Percentiles rank a stretch among this genome's conserved stretches.
Evolutionary conservation across 2,329 filamentous ascomycete species (phyloP).

Genomic region (Epichloe brachyelytri): DNA sequence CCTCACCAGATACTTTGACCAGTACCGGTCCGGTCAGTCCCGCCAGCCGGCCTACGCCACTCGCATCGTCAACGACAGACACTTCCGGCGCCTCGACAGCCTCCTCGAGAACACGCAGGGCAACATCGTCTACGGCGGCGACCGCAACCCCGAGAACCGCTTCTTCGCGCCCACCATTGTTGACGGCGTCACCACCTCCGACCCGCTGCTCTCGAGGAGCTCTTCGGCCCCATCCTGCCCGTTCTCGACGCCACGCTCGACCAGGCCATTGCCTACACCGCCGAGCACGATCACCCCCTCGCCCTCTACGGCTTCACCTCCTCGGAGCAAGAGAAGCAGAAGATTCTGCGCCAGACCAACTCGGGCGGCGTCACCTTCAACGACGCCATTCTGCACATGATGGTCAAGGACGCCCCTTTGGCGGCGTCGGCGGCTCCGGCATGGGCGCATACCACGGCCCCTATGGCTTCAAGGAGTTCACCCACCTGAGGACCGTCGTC

Average conservation of each 20-base stretch:
- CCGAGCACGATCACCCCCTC: slow-evolving; percentile 20
- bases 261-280: slow-evolving; percentile 18
- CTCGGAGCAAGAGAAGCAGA: slow-evolving; percentile 20
- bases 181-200: slow-evolving; percentile 19
- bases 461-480: slow-evolving; percentile 25
- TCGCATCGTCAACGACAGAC: slow-evolving; percentile 28
- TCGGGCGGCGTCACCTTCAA: slow-evolving; percentile 35
- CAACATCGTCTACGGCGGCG: slow-evolving; percentile 22
- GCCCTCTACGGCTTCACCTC: slow-evolving; percentile 29
- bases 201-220: slow-evolving; percentile 29
- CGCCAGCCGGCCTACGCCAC: slow-evolving; percentile 6
- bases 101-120: slow-evolving; percentile 25
- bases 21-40: slow-evolving; percentile 8
- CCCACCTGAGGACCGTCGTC: slow-evolving; percentile 14
- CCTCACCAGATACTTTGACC: slow-evolving; percentile 20
- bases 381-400: slow-evolving; percentile 26
- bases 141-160: slow-evolving; percentile 15
- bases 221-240: slow-evolving; percentile 31
- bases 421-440: slow-evolving; percentile 32
- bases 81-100: slow-evolving; percentile 26
- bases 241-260: slow-evolving; percentile 21
- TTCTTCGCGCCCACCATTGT: slow-evolving; percentile 27
- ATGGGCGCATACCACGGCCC: slow-evolving; percentile 30
- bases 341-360: slow-evolving; percentile 15
- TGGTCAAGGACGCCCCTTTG: slow-evolving; percentile 27